These are phyloP conservation scores for Ascosphaera aggregata DNA, from an alignment of 2,329 filamentous ascomycete species.

Conservation along the genomic window DNA sequence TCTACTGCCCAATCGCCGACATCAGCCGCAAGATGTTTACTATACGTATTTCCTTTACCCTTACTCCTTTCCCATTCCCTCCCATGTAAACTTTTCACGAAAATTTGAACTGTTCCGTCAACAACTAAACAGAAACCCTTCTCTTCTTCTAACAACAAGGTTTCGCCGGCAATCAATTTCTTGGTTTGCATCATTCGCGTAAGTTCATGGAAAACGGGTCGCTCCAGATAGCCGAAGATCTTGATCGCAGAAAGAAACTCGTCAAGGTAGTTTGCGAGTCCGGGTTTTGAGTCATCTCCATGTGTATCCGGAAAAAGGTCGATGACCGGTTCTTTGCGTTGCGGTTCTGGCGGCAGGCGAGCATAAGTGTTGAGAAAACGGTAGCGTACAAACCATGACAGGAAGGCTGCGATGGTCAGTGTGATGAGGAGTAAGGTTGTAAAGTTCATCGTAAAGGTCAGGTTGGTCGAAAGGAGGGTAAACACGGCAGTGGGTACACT, in stretches of 20 bases:
- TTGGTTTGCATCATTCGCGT: slow-evolving; percentile 96
- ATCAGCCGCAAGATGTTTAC: slow-evolving; percentile 13
- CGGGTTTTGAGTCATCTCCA: slow-evolving; percentile 72
- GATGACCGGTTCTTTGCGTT: slow-evolving; percentile 85
- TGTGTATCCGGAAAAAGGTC: slow-evolving; percentile 88
- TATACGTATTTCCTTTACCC: slow-evolving; percentile 12
- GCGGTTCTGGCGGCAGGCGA: slow-evolving; percentile 75
- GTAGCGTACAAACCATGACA: slow-evolving; percentile 88
- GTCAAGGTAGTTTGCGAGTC: slow-evolving; percentile 86
- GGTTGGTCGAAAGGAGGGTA: slow-evolving; percentile 67
- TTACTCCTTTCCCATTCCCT: slow-evolving; percentile 7
- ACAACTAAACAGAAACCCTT: slow-evolving; percentile 97
- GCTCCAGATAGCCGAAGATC: slow-evolving; percentile 90
- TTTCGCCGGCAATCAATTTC: slow-evolving; percentile 90
- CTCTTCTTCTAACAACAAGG: slow-evolving; percentile 83
- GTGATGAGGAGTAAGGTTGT: slow-evolving; percentile 79
- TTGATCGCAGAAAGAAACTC: slow-evolving; percentile 98
- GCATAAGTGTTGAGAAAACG: slow-evolving; percentile 95
- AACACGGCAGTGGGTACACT: slow-evolving; percentile 79
- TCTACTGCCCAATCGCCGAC: slow-evolving; percentile 19
- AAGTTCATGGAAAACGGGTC: slow-evolving; percentile 91
- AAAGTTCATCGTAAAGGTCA: slow-evolving; percentile 97
- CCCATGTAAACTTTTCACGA: slow-evolving; percentile 63
- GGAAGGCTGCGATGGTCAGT: slow-evolving; percentile 52
- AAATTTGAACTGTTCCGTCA: slow-evolving; percentile 89